These are phyloP conservation scores for Lactarius akahatsu DNA, from an alignment of 768 basidiomycete species.

Conservation along the genomic window DNA sequence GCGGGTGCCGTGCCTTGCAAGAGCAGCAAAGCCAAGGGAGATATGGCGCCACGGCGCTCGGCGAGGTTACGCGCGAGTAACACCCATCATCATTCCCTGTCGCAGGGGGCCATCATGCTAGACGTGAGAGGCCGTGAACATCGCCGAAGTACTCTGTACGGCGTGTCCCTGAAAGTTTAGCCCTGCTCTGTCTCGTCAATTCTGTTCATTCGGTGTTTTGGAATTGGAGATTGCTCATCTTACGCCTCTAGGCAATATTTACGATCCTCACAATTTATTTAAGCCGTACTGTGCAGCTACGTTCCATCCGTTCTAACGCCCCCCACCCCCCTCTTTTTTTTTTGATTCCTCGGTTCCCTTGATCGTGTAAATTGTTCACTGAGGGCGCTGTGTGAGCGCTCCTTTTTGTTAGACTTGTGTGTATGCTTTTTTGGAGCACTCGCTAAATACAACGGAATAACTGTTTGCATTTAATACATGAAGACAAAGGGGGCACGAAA, in stretches of 20 bases:
- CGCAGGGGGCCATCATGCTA: background rate
- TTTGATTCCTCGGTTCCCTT: background rate
- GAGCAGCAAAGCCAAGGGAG: slow-evolving; percentile 12
- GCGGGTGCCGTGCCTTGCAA: background rate
- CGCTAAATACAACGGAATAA: slow-evolving; percentile 7
- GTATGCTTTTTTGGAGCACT: slow-evolving; percentile 22
- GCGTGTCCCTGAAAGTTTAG: slow-evolving; percentile 19
- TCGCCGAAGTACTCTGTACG: slow-evolving; percentile 15
- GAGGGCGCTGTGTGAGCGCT: background rate
- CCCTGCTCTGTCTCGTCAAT: background rate
- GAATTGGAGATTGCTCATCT: slow-evolving; percentile 23
- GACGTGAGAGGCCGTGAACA: slow-evolving; percentile 4
- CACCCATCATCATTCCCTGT: background rate
- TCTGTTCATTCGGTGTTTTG: slow-evolving; percentile 7
- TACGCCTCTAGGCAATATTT: slow-evolving; percentile 24
- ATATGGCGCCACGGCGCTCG: slow-evolving; percentile 21
- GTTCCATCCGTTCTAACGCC: background rate
- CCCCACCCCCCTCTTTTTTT: no score
- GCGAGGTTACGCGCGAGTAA: slow-evolving; percentile 22
- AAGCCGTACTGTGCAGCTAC: slow-evolving; percentile 3
- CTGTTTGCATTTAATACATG: background rate
- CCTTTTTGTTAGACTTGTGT: slow-evolving; percentile 4
- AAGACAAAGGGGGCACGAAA: background rate
- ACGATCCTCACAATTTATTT: slow-evolving; percentile 16
- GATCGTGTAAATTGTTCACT: background rate